Conservation (phyloP, 257 asterid species). For the Gentiana straminea region DNA sequence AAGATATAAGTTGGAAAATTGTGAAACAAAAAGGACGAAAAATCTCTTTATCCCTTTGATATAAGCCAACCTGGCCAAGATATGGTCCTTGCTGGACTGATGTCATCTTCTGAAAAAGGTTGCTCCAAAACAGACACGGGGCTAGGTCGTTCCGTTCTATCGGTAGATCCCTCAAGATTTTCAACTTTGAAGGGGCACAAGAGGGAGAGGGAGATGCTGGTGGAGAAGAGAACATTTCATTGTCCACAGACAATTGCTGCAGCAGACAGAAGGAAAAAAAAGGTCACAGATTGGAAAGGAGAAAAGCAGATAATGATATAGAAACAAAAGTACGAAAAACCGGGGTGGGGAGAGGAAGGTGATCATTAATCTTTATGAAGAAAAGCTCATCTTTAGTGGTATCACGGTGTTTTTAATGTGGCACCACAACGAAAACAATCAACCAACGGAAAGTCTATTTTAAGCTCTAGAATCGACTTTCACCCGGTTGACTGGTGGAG, state of each 20-base stretch:
- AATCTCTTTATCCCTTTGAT: conserved; percentile 1
- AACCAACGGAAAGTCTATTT: no score
- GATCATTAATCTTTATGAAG: no score
- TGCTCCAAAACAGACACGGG: conserved; percentile 93
- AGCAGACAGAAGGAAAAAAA: conserved; percentile 1
- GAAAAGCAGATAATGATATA: neutral
- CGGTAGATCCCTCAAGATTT: conserved; percentile 28
- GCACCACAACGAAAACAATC: no score
- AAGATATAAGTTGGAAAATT: neutral
- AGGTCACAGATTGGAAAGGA: neutral
- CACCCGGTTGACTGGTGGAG: no score
- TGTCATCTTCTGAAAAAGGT: conserved; percentile 56
- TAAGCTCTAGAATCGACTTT: no score
- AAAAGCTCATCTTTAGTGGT: no score
- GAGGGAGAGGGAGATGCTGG: conserved; percentile 28
- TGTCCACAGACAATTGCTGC: conserved; percentile 25
- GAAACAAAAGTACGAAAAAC: neutral
- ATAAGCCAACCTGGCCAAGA: conserved; percentile 48
- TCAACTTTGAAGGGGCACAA: conserved; percentile 27
- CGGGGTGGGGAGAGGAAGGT: neutral
- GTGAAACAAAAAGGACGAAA: conserved; percentile 1
- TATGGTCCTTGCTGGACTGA: conserved; percentile 67
- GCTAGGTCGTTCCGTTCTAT: conserved; percentile 66
- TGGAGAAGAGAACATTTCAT: conserved; percentile 30
- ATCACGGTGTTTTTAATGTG: no score